Base-by-base conservation (phyloP, 768 basidiomycete species). In the Naganishia onofrii region DNA sequence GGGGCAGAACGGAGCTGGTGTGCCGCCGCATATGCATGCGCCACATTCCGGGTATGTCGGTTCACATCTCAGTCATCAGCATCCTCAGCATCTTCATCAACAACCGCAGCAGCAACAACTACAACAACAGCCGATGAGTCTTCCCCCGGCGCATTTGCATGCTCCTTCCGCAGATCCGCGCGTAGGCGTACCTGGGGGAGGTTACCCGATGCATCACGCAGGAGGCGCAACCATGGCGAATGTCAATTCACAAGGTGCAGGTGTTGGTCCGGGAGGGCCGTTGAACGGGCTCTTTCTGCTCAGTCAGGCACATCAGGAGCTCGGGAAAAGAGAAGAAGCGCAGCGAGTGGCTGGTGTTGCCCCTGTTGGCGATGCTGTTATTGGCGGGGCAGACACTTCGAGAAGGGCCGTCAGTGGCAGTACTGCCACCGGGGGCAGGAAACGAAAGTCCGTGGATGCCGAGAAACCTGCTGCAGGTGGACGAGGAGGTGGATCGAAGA, bases 281-380 rank as follows among this genome's bases (percentile, higher is more conserved):
- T 90, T 92, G 64, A 96, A 95, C 78, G 93, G 94, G 31, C 87
- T 97, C 55, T 97, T 94, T 83, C 84, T 97, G 57, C 88, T 97
- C 66, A 90, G 88, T 0, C 93, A 97, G 82, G 94, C 93, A 31
- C 93, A 96, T 78, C 93, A 96, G 80, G 93, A 95, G 84, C 87
- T 96, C 70, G 91, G 91, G 44, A 95, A 94, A 83, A 88, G 92
- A n/a, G 93, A 95, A 81, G 90, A 92, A 79, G 87, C 58, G 82
- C 55, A 68, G 82, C 69, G 82, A 79, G 67, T 55, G 38, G 21
- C 42, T 57, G 12, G 38, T 38, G 68, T 21, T 51, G 48, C 48
- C 21, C 23, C 48, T 7, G 48, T 42, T 2, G 15, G n/a, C 23
- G 48, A 51, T 23, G 48, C 26, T 44, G 21, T 44, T 12, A 26